Evolutionary conservation across 768 basidiomycete genomes (phyloP).

Genomic region (Tylopilus vinaceipallidus): DNA sequence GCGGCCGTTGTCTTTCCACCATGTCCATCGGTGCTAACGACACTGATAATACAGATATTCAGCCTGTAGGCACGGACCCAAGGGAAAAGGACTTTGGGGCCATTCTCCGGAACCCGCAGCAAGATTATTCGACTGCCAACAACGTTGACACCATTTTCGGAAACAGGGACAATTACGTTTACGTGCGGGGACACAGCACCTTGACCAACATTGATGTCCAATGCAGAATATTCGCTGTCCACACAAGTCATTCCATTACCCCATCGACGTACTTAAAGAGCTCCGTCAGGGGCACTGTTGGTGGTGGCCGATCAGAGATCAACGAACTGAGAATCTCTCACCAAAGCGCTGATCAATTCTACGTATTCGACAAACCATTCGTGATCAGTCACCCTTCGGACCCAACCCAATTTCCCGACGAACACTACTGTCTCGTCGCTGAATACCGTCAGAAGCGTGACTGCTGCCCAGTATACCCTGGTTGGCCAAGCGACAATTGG

Average conservation of each 20-base stretch:
- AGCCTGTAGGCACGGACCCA: conserved; percentile 4
- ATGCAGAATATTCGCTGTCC: neutral
- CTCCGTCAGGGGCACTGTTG: neutral
- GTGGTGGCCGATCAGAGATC: neutral
- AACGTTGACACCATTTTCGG: conserved; percentile 3
- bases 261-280: neutral
- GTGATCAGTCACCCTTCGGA: neutral
- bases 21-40: too few relatives aligned
- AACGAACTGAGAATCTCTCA: conserved; percentile 4
- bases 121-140: neutral
- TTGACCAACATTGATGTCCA: conserved; percentile 6
- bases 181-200: conserved; percentile 13
- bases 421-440: conserved; percentile 6
- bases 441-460: conserved; percentile 13
- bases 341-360: neutral
- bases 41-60: neutral
- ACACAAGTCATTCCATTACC: neutral
- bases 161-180: conserved; percentile 4
- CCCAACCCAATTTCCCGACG: neutral
- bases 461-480: neutral
- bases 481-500: conserved; percentile 3
- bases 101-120: neutral
- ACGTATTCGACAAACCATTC: conserved; percentile 5
- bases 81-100: neutral
- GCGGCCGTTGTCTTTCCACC: neutral